A percentile compares a stretch with the other conserved stretches of the same genome.
Evolutionary conservation across 768 basidiomycete species (phyloP).

Genomic region (Lyophyllum shimeji): DNA sequence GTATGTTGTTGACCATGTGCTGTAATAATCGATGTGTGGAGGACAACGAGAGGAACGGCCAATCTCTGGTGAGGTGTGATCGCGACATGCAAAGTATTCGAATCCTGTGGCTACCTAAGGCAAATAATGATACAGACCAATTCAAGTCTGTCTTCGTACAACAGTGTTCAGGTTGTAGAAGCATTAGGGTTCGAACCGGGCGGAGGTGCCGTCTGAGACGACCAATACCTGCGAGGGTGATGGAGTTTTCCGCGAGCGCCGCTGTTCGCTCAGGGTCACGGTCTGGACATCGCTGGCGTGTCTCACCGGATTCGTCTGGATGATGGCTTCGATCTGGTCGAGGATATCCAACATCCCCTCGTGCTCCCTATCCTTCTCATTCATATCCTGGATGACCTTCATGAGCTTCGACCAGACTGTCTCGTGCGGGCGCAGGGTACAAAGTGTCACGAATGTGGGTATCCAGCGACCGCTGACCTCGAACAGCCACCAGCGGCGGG

Average conservation of each 20-base stretch:
- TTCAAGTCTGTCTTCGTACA: not conserved
- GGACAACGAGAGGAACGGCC: not conserved
- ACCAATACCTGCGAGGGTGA: not conserved
- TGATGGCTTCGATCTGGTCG: slow-evolving; percentile 18
- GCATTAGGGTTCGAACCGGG: not conserved
- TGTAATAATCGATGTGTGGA: not conserved
- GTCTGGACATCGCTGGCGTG: not conserved
- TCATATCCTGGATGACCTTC: slow-evolving; percentile 23
- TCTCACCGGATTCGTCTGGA: not conserved
- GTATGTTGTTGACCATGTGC: not conserved
- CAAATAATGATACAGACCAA: not conserved
- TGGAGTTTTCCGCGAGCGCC: not conserved
- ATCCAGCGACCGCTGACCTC: slow-evolving; percentile 38
- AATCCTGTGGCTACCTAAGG: too few species aligned
- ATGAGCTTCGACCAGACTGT: slow-evolving; percentile 32
- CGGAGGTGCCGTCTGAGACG: not conserved
- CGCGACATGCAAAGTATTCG: too few species aligned
- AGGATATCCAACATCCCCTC: slow-evolving; percentile 25
- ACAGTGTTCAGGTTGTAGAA: not conserved
- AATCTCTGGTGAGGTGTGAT: not conserved
- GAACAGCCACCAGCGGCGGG: slow-evolving; percentile 36
- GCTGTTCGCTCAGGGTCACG: slow-evolving; percentile 16
- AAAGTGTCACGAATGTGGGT: slow-evolving; percentile 34
- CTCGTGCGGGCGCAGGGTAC: slow-evolving; percentile 29
- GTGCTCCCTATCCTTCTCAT: slow-evolving; percentile 18